Conservation (phyloP, 805 yeast genomes). For the Komagataella kurtzmanii region DNA sequence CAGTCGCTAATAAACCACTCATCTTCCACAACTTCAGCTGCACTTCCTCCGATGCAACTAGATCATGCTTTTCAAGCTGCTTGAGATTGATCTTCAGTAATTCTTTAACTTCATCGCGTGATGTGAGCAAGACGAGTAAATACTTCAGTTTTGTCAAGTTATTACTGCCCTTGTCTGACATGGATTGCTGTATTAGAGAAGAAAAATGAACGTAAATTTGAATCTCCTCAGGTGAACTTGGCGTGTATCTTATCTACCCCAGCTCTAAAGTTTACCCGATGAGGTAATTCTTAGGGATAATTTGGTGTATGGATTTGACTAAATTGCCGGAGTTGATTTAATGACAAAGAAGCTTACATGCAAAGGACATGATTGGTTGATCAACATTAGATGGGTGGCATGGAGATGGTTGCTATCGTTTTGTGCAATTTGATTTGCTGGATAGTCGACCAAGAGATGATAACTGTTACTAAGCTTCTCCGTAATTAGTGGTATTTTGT, state of each 20-base stretch:
- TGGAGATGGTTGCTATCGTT: no score
- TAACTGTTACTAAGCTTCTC: no score
- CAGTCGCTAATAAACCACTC: background rate
- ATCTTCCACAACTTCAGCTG: background rate
- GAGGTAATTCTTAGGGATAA: background rate
- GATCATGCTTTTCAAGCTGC: background rate
- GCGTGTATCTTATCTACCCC: background rate
- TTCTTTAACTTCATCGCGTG: background rate
- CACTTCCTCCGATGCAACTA: background rate
- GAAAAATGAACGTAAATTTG: background rate
- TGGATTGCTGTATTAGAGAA: background rate
- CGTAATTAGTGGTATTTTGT: no score
- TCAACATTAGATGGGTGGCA: no score
- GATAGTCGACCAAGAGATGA: no score
- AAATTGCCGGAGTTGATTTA: background rate
- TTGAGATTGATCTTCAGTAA: background rate
- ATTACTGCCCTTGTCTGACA: background rate
- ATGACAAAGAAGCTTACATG: background rate
- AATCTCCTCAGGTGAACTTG: background rate
- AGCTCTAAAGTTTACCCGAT: background rate
- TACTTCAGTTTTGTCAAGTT: background rate
- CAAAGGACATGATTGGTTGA: background rate
- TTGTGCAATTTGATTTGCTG: no score
- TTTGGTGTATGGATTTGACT: background rate
- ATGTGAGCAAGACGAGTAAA: background rate